A percentile compares a stretch with the other conserved stretches of the same genome.
Conservation (phyloP, 805 yeast genomes). For the Metschnikowia continentalis region DNA sequence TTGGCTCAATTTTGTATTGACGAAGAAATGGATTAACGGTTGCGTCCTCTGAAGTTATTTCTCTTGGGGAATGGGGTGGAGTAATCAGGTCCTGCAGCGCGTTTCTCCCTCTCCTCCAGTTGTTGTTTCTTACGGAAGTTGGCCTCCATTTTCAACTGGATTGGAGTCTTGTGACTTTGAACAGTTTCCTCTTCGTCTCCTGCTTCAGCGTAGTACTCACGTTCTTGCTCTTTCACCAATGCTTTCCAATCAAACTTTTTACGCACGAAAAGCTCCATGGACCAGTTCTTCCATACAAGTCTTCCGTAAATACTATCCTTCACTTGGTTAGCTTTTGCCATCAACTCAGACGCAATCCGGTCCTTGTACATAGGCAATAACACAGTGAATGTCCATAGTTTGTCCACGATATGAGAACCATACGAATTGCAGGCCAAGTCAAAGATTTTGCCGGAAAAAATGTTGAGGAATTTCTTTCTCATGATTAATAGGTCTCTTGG, state of each 20-base stretch:
- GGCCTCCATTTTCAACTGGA: conserved; percentile 39
- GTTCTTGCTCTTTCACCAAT: conserved; percentile 45
- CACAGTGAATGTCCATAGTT: conserved; percentile 73
- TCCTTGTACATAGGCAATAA: conserved; percentile 82
- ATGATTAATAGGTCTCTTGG: conserved; percentile 45
- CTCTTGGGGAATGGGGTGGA: conserved; percentile 8
- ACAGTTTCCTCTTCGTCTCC: conserved; percentile 12
- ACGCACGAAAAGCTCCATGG: conserved; percentile 71
- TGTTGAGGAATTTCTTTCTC: conserved; percentile 67
- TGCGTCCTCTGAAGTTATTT: conserved; percentile 10
- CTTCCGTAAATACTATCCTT: conserved; percentile 86
- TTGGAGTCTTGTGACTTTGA: conserved; percentile 31
- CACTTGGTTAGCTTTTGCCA: conserved; percentile 56
- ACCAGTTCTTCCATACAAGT: conserved; percentile 94
- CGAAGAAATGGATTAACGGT: conserved; percentile 4
- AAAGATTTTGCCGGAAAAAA: conserved; percentile 49
- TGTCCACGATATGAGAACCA: conserved; percentile 88
- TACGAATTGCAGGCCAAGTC: conserved; percentile 77
- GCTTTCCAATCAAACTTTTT: conserved; percentile 81
- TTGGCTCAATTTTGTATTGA: not conserved
- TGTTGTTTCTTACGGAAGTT: conserved; percentile 28
- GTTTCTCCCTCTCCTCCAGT: conserved; percentile 27
- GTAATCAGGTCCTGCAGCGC: conserved; percentile 18
- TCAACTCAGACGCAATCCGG: conserved; percentile 68
- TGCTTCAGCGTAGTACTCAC: conserved; percentile 25